A percentile compares a stretch with the other conserved stretches of the same genome.
These are phyloP conservation scores for Epichloe glyceriae DNA, from an alignment of 2,329 filamentous ascomycete species.

Conservation along the genomic window DNA sequence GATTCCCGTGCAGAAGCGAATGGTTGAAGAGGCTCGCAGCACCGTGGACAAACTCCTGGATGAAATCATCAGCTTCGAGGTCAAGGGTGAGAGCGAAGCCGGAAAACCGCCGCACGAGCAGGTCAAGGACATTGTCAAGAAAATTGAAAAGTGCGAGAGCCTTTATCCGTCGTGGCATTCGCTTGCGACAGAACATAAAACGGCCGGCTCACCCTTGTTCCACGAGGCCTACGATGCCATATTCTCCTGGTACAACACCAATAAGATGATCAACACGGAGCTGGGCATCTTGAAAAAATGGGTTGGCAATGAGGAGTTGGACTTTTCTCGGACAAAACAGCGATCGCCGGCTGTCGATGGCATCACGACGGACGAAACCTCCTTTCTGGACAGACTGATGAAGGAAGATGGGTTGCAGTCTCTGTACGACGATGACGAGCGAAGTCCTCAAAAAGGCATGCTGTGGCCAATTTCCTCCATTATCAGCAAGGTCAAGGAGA, in stretches of 20 bases:
- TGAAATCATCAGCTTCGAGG: constrained; percentile 82
- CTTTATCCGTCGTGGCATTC: constrained; percentile 72
- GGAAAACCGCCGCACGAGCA: constrained; percentile 81
- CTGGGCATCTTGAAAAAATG: constrained; percentile 83
- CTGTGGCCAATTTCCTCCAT: constrained; percentile 71
- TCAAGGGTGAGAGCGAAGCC: constrained; percentile 84
- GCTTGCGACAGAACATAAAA: constrained; percentile 61
- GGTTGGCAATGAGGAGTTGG: constrained; percentile 92
- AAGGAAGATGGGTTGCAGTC: constrained; percentile 94
- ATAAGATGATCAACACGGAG: constrained; percentile 89
- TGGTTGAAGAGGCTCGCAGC: constrained; percentile 73
- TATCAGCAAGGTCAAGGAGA: constrained; percentile 86
- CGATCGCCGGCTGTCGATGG: constrained; percentile 53
- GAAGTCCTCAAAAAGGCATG: constrained; percentile 52
- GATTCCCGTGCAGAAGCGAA: constrained; percentile 68
- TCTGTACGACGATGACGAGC: constrained; percentile 58
- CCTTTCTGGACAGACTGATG: constrained; percentile 85
- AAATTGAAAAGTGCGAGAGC: constrained; percentile 79
- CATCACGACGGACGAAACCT: constrained; percentile 71
- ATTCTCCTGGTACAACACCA: constrained; percentile 94
- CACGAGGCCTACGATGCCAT: constrained; percentile 76
- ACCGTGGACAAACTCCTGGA: constrained; percentile 66
- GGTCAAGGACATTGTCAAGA: constrained; percentile 76
- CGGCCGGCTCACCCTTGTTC: constrained; percentile 65
- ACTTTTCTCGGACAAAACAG: constrained; percentile 67